Conservation (phyloP, 441 rosid genomes). For the Manihot esculenta region DNA sequence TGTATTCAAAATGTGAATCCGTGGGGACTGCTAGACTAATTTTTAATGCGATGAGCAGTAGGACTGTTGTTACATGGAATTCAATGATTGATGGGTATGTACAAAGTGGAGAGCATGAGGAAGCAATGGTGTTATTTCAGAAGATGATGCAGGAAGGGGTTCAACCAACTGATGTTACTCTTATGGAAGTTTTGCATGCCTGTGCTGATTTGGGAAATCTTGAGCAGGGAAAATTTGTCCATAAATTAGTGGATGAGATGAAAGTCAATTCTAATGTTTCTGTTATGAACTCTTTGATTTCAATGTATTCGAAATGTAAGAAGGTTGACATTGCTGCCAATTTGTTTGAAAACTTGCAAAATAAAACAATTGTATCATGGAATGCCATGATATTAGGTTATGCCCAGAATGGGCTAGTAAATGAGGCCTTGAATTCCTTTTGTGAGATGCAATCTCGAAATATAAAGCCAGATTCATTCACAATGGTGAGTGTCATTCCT, state of each 20-base stretch:
- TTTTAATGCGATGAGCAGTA: conserved; percentile 50
- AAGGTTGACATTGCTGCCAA: conserved; percentile 56
- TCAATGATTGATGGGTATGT: conserved; percentile 79
- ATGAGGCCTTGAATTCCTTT: conserved; percentile 58
- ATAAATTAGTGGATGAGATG: conserved; percentile 47
- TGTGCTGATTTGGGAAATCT: conserved; percentile 80
- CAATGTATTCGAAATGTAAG: conserved; percentile 82
- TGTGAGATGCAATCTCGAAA: conserved; percentile 58
- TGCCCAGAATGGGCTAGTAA: conserved; percentile 69
- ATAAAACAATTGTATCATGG: conserved; percentile 71
- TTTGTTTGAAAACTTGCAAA: conserved; percentile 53
- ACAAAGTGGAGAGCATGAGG: conserved; percentile 51
- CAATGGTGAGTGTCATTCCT: conserved; percentile 79
- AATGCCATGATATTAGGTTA: conserved; percentile 84
- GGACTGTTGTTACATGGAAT: conserved; percentile 81
- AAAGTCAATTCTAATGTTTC: conserved; percentile 61
- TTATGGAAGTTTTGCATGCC: conserved; percentile 78
- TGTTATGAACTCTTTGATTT: conserved; percentile 70
- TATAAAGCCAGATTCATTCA: conserved; percentile 66
- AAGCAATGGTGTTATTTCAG: conserved; percentile 51
- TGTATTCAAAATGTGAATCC: conserved; percentile 68
- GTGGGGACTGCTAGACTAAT: conserved; percentile 53
- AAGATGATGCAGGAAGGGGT: conserved; percentile 73
- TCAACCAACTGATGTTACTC: conserved; percentile 75
- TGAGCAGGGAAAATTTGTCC: conserved; percentile 62